A percentile compares a stretch with the other conserved stretches of the same genome.
These are phyloP conservation scores for Acanthamoeba culbertsoni DNA, from an alignment of 208 protist genomes.

Conservation along the genomic window DNA sequence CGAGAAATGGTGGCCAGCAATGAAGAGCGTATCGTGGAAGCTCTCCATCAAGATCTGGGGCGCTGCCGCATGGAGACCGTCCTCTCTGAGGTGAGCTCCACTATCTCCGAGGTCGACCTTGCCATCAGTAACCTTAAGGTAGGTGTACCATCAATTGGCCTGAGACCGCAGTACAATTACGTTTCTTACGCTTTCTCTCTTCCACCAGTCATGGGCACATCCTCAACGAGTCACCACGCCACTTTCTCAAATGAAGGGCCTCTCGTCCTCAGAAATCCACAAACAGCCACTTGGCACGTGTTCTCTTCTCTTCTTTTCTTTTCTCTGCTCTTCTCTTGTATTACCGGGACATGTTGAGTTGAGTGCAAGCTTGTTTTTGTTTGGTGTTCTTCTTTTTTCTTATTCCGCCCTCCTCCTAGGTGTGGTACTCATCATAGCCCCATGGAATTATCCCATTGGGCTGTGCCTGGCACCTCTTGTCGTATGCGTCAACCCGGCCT, in stretches of 20 bases:
- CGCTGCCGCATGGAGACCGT: neutral
- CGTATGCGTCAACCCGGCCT: no score
- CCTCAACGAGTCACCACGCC: neutral
- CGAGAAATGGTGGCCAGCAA: neutral
- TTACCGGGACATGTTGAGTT: neutral
- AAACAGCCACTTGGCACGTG: constrained; percentile 6
- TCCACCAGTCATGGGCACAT: neutral
- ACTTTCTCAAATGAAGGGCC: constrained; percentile 23
- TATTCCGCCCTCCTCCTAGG: neutral
- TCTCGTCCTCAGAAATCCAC: neutral
- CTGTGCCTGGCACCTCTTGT: constrained; percentile 6
- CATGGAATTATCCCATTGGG: constrained; percentile 39
- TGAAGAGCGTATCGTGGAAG: constrained; percentile 12
- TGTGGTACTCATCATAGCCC: constrained; percentile 30
- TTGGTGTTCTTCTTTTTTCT: neutral
- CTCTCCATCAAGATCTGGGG: neutral
- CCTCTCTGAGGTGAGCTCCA: neutral
- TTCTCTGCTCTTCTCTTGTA: neutral
- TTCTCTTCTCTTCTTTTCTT: neutral
- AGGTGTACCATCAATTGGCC: neutral
- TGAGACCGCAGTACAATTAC: neutral
- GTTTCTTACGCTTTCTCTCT: neutral
- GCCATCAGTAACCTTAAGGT: neutral
- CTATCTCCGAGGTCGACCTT: neutral
- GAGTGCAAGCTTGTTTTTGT: neutral